Conservation (phyloP, 371 early-diverging fungal genomes). For the Mucor irregularis region DNA sequence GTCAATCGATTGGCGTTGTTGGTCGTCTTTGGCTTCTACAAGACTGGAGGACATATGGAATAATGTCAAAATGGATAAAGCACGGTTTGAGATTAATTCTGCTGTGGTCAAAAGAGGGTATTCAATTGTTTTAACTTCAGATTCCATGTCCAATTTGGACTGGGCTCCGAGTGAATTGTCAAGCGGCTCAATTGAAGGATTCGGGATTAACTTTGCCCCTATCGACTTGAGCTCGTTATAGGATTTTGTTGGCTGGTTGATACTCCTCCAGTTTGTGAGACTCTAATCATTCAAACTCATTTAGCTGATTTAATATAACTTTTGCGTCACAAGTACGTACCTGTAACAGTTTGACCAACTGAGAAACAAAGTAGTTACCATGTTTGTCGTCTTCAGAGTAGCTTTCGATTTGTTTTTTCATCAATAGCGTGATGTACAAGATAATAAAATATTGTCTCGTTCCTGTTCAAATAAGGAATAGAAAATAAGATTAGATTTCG, state of each 20-base stretch:
- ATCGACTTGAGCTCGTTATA: neutral
- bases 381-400: neutral
- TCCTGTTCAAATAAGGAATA: neutral
- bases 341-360: slow-evolving; percentile 13
- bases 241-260: neutral
- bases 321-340: too few relatives aligned
- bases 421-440: neutral
- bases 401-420: neutral
- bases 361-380: slow-evolving; percentile 5
- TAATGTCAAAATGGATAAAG: slow-evolving; percentile 15
- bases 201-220: neutral
- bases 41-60: slow-evolving; percentile 3
- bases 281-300: neutral
- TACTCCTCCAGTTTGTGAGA: slow-evolving; percentile 3
- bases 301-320: neutral
- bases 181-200: too few relatives aligned
- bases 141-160: too few relatives aligned
- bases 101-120: slow-evolving; percentile 7
- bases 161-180: neutral
- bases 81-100: slow-evolving; percentile 7
- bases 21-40: neutral
- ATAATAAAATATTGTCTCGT: slow-evolving; percentile 2
- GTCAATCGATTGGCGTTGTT: neutral
- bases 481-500: too few relatives aligned
- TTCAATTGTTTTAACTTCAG: neutral